These are phyloP conservation scores for Aspergillus sp. DNA, from an alignment of 2,329 filamentous ascomycete genomes.

Conservation along the genomic window DNA sequence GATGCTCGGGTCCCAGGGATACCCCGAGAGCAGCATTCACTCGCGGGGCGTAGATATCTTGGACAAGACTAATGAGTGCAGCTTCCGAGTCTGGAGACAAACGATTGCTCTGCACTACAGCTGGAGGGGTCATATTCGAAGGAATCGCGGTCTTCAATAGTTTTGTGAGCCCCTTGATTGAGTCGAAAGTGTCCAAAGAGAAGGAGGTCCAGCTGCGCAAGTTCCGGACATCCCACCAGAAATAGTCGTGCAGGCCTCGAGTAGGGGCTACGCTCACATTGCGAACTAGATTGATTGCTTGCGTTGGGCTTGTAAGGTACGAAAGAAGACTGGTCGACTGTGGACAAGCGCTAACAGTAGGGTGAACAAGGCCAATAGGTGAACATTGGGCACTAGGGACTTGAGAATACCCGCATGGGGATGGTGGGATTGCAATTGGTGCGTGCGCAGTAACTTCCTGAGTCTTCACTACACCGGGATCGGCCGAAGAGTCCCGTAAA, in stretches of 20 bases:
- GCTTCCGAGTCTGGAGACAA: conserved; percentile 76
- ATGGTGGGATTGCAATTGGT: conserved; percentile 28
- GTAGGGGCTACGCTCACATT: conserved; percentile 68
- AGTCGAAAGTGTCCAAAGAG: conserved; percentile 68
- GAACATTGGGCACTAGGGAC: conserved; percentile 27
- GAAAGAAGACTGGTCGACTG: conserved; percentile 67
- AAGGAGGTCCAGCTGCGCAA: conserved; percentile 81
- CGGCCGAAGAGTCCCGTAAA: conserved; percentile 31
- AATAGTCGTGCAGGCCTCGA: conserved; percentile 72
- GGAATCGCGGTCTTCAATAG: conserved; percentile 70
- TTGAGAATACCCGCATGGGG: conserved; percentile 28
- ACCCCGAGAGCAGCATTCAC: conserved; percentile 80
- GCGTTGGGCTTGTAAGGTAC: conserved; percentile 78
- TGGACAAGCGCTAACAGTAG: conserved; percentile 26
- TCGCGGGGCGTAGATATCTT: conserved; percentile 77
- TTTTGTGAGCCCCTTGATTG: conserved; percentile 69
- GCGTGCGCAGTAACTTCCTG: conserved; percentile 28
- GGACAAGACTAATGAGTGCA: conserved; percentile 72
- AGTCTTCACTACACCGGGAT: conserved; percentile 43
- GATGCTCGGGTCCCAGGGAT: conserved; percentile 66
- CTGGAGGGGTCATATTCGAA: conserved; percentile 37
- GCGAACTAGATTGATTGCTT: conserved; percentile 77
- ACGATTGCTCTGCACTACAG: conserved; percentile 44
- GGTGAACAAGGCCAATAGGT: conserved; percentile 25
- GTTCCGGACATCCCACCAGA: conserved; percentile 95